Base-by-base conservation (phyloP, 352 stramenopile genomes). In the Globisporangium apiculatum region DNA sequence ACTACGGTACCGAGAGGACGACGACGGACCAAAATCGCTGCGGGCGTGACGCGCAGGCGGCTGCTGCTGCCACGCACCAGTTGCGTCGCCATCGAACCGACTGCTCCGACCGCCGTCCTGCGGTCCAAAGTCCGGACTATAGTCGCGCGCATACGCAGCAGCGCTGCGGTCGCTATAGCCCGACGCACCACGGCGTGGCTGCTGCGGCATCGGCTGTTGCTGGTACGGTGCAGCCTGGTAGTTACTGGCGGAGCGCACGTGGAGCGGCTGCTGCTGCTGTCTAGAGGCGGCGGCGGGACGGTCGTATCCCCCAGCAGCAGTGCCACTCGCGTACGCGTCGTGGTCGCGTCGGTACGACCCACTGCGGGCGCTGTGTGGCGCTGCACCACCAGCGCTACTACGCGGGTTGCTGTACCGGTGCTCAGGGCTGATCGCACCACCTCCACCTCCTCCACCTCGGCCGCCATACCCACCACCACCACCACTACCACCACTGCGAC, bases 151-250 rank as follows among this genome's bases (percentile, higher is more conserved):
- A 31, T 31, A 31, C 24, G 24, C 24, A 31, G 24, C 24, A 36
- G 52, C 55, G 55, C 18, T 58, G 31, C 57, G 57, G 35, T 62
- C 51, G 8, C 50, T 37, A 58, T 57, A 58, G 42, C 42, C 17
- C 17, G 56, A 35, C 31, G 40, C 42, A 17, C 11, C 42, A n/a
- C 38, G 7, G 38, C 4, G 24, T 31, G 24, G 24, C 24, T n/a
- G 12, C 40, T 35, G 10, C 40, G 57, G 40, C 24, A 31, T 31
- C 24, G 24, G 24, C 24, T 31, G 24, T 31, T 31, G 24, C 24
- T 56, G 58, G 8, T 51, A 52, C 35, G 46, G 43, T 50, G 51
- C 24, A 31, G 24, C 24, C 24, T 31, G 24, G 24, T 31, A 31
- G 24, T 31, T 31, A 31, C 24, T 31, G 24, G 24, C 24, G 24